Evolutionary conservation across 2,329 filamentous ascomycete genomes (phyloP).

Genomic region (Scolecobasidium constrictum): DNA sequence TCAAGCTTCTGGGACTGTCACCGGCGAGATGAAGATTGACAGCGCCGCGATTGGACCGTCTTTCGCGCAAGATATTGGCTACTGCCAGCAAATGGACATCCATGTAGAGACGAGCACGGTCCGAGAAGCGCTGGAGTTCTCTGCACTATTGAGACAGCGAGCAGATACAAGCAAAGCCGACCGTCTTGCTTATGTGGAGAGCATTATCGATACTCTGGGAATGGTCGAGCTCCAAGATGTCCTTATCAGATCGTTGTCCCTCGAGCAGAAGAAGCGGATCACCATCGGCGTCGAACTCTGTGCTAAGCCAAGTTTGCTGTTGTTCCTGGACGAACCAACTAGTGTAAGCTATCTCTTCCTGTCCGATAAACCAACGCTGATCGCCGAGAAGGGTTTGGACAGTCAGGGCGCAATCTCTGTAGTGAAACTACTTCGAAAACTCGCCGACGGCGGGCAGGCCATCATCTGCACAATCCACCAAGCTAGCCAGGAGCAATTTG

Average conservation of each 20-base stretch:
- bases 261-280: conserved; percentile 60
- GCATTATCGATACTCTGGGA: conserved; percentile 55
- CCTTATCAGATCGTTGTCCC: conserved; percentile 49
- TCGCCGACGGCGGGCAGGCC: conserved; percentile 39
- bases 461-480: conserved; percentile 37
- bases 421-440: conserved; percentile 48
- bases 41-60: conserved; percentile 48
- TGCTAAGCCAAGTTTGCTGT: conserved; percentile 52
- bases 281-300: conserved; percentile 66
- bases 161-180: conserved; percentile 29
- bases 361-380: no score
- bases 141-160: conserved; percentile 7
- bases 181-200: conserved; percentile 56
- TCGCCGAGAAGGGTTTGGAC: no score
- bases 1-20: conserved; percentile 52
- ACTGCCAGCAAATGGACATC: conserved; percentile 19
- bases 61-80: conserved; percentile 60
- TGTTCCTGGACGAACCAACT: conserved; percentile 51
- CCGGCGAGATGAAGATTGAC: conserved; percentile 64
- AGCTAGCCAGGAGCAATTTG: no score
- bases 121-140: conserved; percentile 10
- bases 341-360: no score
- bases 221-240: conserved; percentile 57
- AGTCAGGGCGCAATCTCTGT: conserved; percentile 55
- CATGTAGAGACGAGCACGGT: conserved; percentile 34